Percentiles rank a stretch among this genome's conserved stretches.
phyloP scores from a whole-genome alignment of 495 filamentous ascomycete species.

The Lophiostoma macrostomum region DNA sequence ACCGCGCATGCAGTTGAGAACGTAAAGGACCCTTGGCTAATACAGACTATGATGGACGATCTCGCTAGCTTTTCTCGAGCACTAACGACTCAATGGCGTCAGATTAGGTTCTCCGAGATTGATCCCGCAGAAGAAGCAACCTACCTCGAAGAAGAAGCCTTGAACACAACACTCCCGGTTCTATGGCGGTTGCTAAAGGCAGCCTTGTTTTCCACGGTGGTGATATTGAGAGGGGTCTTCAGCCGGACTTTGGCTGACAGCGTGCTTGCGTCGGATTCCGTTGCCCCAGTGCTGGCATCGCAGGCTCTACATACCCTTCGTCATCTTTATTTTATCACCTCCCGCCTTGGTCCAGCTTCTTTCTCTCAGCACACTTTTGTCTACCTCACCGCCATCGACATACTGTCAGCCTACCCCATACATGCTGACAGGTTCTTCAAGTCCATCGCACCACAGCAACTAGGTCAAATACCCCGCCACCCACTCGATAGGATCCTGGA shows the following conservation, averaged over 20 bases:
- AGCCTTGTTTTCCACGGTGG: constrained; percentile 73
- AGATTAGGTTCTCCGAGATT: constrained; percentile 78
- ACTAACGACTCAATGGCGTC: constrained; percentile 76
- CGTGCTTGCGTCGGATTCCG: constrained; percentile 51
- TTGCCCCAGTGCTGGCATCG: constrained; percentile 68
- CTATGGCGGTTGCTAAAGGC: constrained; percentile 83
- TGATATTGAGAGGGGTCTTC: constrained; percentile 69
- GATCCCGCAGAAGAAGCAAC: constrained; percentile 71
- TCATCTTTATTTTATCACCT: constrained; percentile 84
- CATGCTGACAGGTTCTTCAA: constrained; percentile 68
- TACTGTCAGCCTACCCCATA: constrained; percentile 69
- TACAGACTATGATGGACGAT: constrained; percentile 68
- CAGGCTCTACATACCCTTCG: constrained; percentile 77
- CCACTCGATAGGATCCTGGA: constrained; percentile 77
- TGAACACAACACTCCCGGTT: constrained; percentile 65
- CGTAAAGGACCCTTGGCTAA: constrained; percentile 54
- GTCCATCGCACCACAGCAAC: constrained; percentile 56
- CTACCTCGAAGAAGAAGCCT: constrained; percentile 66
- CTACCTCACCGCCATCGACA: constrained; percentile 83
- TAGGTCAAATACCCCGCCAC: constrained; percentile 65
- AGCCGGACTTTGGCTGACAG: constrained; percentile 61
- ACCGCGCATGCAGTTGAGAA: constrained; percentile 71
- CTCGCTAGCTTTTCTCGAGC: constrained; percentile 67
- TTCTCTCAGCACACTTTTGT: constrained; percentile 84
- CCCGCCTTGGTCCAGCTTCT: constrained; percentile 65